These are phyloP conservation scores for Corinectria fuckeliana DNA, from an alignment of 2,329 filamentous ascomycete species.

Conservation along the genomic window DNA sequence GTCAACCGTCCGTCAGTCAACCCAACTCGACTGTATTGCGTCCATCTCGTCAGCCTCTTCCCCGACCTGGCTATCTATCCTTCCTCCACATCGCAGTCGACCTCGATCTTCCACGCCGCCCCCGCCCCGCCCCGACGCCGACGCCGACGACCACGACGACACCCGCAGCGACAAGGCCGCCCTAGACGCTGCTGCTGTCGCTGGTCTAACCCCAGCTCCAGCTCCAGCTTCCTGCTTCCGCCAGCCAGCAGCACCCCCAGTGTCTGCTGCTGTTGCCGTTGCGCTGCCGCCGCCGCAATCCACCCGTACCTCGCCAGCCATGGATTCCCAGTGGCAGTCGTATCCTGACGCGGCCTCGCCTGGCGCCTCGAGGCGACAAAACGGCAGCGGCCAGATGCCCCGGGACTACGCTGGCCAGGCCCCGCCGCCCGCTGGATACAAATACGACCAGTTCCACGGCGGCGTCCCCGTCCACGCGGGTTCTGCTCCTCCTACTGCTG, in stretches of 20 bases:
- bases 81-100: slow-evolving; percentile 17
- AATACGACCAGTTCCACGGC: slow-evolving; percentile 71
- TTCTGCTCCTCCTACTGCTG: slow-evolving; percentile 33
- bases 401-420: slow-evolving; percentile 53
- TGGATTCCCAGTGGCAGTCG: slow-evolving; percentile 68
- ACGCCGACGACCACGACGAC: slow-evolving; percentile 12
- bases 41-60: slow-evolving; percentile 26
- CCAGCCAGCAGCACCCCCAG: slow-evolving; percentile 22
- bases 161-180: slow-evolving; percentile 11
- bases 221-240: slow-evolving; percentile 28
- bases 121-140: slow-evolving; percentile 26
- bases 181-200: slow-evolving; percentile 9
- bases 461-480: slow-evolving; percentile 42
- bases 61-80: slow-evolving; percentile 25
- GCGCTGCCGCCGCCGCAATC: slow-evolving; percentile 22
- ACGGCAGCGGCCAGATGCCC: slow-evolving; percentile 55
- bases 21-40: slow-evolving; percentile 36
- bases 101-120: slow-evolving; percentile 15
- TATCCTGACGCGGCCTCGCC: slow-evolving; percentile 66
- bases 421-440: slow-evolving; percentile 62
- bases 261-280: slow-evolving; percentile 17
- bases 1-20: slow-evolving; percentile 5
- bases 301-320: slow-evolving; percentile 42
- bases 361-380: slow-evolving; percentile 69
- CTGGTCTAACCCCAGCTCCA: slow-evolving; percentile 14